Evolutionary conservation across 495 filamentous ascomycete species (phyloP), one percentile per base, ranked within the genome.

Genomic region (Clohesyomyces aquaticus): DNA sequence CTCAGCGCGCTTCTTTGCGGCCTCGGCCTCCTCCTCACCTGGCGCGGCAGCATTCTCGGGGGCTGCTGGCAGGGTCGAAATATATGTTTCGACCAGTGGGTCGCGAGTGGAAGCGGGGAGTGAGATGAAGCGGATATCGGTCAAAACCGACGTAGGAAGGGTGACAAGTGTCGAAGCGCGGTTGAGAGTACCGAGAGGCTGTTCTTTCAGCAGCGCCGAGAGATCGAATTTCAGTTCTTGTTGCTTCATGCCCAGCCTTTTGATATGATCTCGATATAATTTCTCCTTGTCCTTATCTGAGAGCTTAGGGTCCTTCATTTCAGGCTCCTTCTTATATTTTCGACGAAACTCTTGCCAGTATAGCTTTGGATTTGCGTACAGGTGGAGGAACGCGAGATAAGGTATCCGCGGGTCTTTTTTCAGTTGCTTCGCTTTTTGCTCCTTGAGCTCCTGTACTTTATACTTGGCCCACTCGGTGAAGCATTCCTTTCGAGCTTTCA

Each of bases 341-440:
- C 93, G 82, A 65, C 90, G 90, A 74, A 98, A 98, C 72, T 98
- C 94, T 0, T 90, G 86, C 94, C 94, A 98, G 75, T 95, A 98
- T 11, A 98, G 78, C 76, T 96, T 97, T 1, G 89, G 87, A 0
- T 87, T 93, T 0, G 91, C 91, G 58, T 88, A 79, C 62, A 88
- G 85, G 59, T 92, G 85, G 21, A 98, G 78, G 65, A 98, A 91
- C 0, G 82, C 84, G 61, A 97, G 76, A 73, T 92, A 98, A 25
- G 88, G 85, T 60, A 96, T 90, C 22, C 83, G 80, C 8, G 94
- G 95, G 66, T 98, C 91, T 55, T 85, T 83, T 77, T 91, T 93
- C 71, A 89, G 88, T 65, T 91, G 83, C 48, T 86, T 88, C 58
- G 85, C 86, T 45, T 89, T 88, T 68, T 82, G 83, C 55, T 88